phyloP scores from a whole-genome alignment of 208 protist species.

The Leishmania gerbilli region DNA sequence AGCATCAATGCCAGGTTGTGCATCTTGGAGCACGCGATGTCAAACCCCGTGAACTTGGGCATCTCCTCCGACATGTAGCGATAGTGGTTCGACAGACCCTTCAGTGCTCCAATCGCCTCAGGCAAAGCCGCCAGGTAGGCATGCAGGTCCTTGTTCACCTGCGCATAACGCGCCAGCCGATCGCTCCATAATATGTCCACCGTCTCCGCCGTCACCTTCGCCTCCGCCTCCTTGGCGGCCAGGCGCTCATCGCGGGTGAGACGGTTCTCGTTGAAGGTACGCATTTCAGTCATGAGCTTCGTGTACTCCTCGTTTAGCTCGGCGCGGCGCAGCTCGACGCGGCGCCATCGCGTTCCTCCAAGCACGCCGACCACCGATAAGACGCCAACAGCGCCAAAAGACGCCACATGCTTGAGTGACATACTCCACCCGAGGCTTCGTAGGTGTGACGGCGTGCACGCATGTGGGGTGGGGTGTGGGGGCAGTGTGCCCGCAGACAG shows the following conservation, averaged over 20 bases:
- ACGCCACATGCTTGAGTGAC: conserved; percentile 35
- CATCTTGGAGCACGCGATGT: conserved; percentile 79
- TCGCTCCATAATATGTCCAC: conserved; percentile 77
- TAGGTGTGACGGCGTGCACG: not conserved
- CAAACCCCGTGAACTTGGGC: conserved; percentile 77
- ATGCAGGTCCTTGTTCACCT: conserved; percentile 66
- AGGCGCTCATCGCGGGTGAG: conserved; percentile 46
- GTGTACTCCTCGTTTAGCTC: conserved; percentile 75
- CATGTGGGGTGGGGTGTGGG: not conserved
- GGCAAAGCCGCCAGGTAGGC: conserved; percentile 72
- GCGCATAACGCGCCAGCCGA: conserved; percentile 65
- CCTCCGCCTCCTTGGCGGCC: conserved; percentile 39
- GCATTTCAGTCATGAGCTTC: conserved; percentile 42
- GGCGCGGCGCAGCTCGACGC: conserved; percentile 49
- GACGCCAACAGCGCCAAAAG: conserved; percentile 34
- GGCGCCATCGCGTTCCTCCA: conserved; percentile 48
- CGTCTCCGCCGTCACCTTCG: conserved; percentile 44
- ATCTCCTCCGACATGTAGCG: conserved; percentile 80
- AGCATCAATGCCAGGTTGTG: conserved; percentile 78
- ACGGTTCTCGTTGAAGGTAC: conserved; percentile 45
- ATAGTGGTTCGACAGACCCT: conserved; percentile 80
- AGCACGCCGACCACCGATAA: conserved; percentile 42
- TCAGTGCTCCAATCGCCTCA: conserved; percentile 67
- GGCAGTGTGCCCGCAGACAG: not conserved
- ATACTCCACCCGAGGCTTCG: conserved; percentile 11